phyloP scores from a whole-genome alignment of 2,329 filamentous ascomycete genomes.

The Cladobotryum protrusum region DNA sequence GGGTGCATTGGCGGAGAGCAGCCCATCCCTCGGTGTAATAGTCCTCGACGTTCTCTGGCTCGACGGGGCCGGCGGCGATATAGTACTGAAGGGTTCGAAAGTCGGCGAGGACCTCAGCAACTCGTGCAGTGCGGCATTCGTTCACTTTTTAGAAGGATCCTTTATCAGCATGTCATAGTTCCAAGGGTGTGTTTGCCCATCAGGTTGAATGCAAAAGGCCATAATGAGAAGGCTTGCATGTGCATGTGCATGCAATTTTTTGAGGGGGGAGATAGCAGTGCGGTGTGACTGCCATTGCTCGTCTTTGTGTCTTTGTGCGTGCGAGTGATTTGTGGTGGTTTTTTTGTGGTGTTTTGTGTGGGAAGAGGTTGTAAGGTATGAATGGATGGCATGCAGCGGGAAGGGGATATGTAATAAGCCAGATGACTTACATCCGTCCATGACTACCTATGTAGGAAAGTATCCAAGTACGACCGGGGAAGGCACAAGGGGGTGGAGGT shows the following conservation, averaged over 20 bases:
- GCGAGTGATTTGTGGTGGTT: too few species aligned
- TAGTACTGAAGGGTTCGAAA: slow-evolving; percentile 57
- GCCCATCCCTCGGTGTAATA: slow-evolving; percentile 60
- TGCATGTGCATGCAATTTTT: not conserved
- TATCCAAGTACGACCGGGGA: not conserved
- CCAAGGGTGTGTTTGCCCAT: not conserved
- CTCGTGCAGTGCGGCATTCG: slow-evolving; percentile 51
- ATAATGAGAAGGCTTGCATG: not conserved
- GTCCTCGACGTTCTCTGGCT: slow-evolving; percentile 50
- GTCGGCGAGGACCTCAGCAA: slow-evolving; percentile 56
- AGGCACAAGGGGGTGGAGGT: not conserved
- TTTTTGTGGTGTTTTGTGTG: not conserved
- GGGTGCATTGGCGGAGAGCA: slow-evolving; percentile 53
- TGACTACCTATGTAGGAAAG: slow-evolving; percentile 7
- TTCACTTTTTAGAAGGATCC: slow-evolving; percentile 42
- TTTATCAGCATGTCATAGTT: slow-evolving; percentile 1
- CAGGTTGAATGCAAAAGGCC: too few species aligned
- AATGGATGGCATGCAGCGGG: not conserved
- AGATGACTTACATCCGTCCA: slow-evolving; percentile 20
- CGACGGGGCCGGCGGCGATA: slow-evolving; percentile 51
- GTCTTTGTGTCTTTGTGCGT: too few species aligned
- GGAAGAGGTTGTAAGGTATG: not conserved
- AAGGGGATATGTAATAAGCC: not conserved
- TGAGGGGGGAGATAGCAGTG: too few species aligned
- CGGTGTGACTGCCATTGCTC: too few species aligned